Conservation (phyloP, 2,329 filamentous ascomycete species). For the Fusarium tanahbumbuense region DNA sequence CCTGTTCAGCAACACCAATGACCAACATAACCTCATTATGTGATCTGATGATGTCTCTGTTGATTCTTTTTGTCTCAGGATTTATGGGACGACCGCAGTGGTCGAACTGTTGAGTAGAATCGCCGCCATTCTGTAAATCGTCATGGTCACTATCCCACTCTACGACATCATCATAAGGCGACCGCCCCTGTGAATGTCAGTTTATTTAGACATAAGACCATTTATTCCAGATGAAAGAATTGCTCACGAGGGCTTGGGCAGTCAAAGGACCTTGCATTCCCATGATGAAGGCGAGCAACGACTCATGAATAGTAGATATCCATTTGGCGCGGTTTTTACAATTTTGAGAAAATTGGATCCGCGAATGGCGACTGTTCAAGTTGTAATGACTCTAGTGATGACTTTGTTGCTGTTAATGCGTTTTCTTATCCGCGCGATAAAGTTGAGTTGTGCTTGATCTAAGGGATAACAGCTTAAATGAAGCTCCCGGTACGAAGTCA, state of each 20-base stretch:
- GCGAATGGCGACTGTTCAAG: background rate
- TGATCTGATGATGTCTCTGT: conserved; percentile 67
- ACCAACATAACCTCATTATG: conserved; percentile 74
- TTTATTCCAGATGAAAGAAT: background rate
- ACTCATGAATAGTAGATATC: conserved; percentile 11
- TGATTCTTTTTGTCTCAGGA: conserved; percentile 64
- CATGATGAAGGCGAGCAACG: conserved; percentile 53
- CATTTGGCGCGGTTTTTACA: background rate
- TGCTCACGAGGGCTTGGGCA: conserved; percentile 65
- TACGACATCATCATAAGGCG: conserved; percentile 69
- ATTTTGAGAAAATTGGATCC: background rate
- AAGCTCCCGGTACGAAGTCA: conserved; percentile 21
- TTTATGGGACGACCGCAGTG: conserved; percentile 67
- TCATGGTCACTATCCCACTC: conserved; percentile 56
- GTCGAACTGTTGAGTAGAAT: conserved; percentile 63
- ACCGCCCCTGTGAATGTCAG: conserved; percentile 61
- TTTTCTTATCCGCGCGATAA: background rate
- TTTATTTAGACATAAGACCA: background rate
- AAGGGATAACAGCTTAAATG: background rate
- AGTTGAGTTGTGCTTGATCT: background rate
- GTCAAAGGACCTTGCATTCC: conserved; percentile 67
- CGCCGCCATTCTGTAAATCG: conserved; percentile 37
- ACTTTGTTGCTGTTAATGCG: background rate
- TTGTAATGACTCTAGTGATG: background rate
- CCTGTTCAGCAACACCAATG: conserved; percentile 71